phyloP scores from a whole-genome alignment of 495 filamentous ascomycete genomes.

The Pyrenopolyporus hunteri region DNA sequence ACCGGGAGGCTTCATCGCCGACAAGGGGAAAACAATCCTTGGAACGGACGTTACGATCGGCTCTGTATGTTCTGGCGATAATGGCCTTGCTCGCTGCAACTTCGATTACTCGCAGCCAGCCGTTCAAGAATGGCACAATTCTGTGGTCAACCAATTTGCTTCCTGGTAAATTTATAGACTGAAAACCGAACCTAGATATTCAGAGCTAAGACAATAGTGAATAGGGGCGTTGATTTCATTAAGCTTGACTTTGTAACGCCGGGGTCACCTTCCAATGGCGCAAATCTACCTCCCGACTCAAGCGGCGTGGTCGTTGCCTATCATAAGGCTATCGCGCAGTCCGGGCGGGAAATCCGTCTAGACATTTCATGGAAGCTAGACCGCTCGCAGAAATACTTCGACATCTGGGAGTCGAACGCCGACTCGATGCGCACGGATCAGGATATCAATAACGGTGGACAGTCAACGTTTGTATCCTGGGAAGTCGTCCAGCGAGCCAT shows the following conservation, averaged over 20 bases:
- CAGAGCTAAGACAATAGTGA: neutral
- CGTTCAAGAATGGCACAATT: conserved; percentile 43
- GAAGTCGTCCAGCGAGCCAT: conserved; percentile 38
- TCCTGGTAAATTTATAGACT: conserved; percentile 24
- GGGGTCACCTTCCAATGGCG: conserved; percentile 35
- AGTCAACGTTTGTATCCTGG: conserved; percentile 39
- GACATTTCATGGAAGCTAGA: conserved; percentile 44
- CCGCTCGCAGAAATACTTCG: conserved; percentile 35
- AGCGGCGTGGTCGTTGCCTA: conserved; percentile 34
- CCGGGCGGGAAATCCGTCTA: conserved; percentile 38
- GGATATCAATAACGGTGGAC: conserved; percentile 40
- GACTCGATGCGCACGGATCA: conserved; percentile 42
- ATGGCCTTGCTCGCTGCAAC: conserved; percentile 35
- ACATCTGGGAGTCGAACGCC: conserved; percentile 35
- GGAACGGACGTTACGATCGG: conserved; percentile 40
- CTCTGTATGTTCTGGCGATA: conserved; percentile 35
- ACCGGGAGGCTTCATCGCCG: conserved; percentile 37
- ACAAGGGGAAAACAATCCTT: conserved; percentile 32
- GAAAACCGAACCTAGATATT: neutral
- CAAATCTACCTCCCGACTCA: conserved; percentile 30
- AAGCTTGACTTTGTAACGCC: conserved; percentile 44
- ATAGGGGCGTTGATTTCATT: conserved; percentile 40
- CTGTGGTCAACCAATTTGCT: conserved; percentile 37
- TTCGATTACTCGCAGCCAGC: conserved; percentile 38
- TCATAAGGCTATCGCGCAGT: conserved; percentile 38